Evolutionary conservation across 345 rosid genomes (phyloP), one percentile per base, ranked within the genome.

Genomic region (Abelmoschus esculentus): DNA sequence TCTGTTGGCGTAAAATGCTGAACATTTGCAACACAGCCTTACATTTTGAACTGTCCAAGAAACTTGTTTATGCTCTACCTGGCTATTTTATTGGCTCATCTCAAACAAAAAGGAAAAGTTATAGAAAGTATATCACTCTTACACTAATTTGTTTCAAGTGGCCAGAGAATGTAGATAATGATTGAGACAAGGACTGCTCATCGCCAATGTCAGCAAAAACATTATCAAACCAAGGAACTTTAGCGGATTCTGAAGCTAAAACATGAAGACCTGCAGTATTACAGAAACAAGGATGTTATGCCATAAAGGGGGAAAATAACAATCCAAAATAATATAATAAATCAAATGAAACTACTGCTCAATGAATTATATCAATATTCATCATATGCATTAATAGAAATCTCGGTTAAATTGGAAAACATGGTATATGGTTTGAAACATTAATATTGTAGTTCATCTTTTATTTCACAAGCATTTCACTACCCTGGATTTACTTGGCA

Each of bases 121-220:
- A 65, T 7, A 36, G 22, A 80, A 74, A 61, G 65, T 67, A 73
- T 8, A 47, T 57, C 75, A 71, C 73, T 65, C 96, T 83, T 77
- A 93, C 98, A 78, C 86, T 85, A 61, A 93, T 88, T 80, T 91
- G 97, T 70, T 89, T 91, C 83, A 91, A 78, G 76, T 89, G 98
- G 72, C 96, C 93, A 67, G 98, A 93, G 78, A 91, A 93, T 71
- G 98, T 91, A 73, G 98, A 93, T 71, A 93, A 76, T 70, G 96
- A 93, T 78, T 91, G 97, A 26, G 90, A 82, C 77, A 93, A 76
- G 55, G 98, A 93, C 72, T 93, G 96, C 67, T 93, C 98, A 76
- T 91, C 97, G 15, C 97, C 97, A 80, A 93, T 91, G 78, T 93
- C 96, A 78, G 97, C 97, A 73, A 86, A 93, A 78, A 93, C 82